These are phyloP conservation scores for Talaromyces amestolkiae DNA, from an alignment of 2,329 filamentous ascomycete species.

Conservation along the genomic window DNA sequence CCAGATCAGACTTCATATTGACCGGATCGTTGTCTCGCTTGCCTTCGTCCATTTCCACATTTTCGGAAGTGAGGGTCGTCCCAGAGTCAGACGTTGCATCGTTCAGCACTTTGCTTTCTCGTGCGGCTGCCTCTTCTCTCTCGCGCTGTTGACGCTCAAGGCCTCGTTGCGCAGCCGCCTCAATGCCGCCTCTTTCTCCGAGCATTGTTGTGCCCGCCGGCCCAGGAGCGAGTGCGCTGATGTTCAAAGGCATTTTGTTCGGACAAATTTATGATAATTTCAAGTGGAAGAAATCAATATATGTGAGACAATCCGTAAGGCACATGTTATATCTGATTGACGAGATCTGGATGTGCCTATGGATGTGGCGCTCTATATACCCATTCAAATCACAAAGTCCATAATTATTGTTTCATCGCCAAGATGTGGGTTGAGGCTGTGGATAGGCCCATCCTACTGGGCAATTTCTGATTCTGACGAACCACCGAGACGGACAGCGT, in stretches of 20 bases:
- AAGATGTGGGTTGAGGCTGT: background rate
- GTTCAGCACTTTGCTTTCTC: background rate
- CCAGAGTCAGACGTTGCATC: constrained; percentile 10
- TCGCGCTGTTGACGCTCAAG: constrained; percentile 7
- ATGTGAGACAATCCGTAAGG: background rate
- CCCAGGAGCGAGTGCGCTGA: constrained; percentile 7
- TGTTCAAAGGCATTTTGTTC: background rate
- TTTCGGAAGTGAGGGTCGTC: background rate
- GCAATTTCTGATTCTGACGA: background rate
- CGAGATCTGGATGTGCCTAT: no score
- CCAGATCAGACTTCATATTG: background rate
- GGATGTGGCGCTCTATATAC: background rate
- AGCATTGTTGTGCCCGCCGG: constrained; percentile 14
- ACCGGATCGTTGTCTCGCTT: background rate
- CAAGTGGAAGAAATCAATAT: background rate
- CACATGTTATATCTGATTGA: background rate
- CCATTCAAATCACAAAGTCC: background rate
- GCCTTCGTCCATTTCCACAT: background rate
- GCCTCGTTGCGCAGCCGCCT: constrained; percentile 6
- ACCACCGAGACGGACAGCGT: background rate
- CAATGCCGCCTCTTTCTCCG: constrained; percentile 11
- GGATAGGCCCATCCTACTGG: background rate
- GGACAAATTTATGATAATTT: background rate
- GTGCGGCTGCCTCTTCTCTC: background rate
- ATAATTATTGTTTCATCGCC: background rate